Evolutionary conservation across 1,139 yeast genomes (phyloP).

Genomic region (Taphrina deformans): DNA sequence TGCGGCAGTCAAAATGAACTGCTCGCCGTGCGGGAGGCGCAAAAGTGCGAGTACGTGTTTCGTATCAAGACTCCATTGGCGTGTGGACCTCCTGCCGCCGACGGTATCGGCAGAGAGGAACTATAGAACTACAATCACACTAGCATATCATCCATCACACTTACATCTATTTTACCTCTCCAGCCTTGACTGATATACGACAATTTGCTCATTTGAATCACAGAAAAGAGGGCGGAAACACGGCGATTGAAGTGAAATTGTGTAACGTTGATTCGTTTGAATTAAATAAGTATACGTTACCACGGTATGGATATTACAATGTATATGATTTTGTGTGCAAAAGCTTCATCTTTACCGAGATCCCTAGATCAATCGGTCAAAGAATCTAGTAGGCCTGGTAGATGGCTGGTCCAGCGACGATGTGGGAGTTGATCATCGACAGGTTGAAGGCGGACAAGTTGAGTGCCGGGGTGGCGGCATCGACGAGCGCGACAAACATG

Average conservation of each 20-base stretch:
- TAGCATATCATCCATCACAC: neutral
- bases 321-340: too few relatives aligned
- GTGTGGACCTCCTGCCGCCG: slow-evolving; percentile 48
- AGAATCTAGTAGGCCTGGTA: slow-evolving; percentile 35
- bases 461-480: slow-evolving; percentile 31
- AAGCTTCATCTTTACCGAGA: too few relatives aligned
- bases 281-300: slow-evolving; percentile 3
- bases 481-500: slow-evolving; percentile 35
- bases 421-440: slow-evolving; percentile 34
- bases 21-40: slow-evolving; percentile 75
- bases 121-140: slow-evolving; percentile 11
- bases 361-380: too few relatives aligned
- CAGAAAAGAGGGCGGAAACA: neutral
- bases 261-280: too few relatives aligned
- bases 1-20: slow-evolving; percentile 67
- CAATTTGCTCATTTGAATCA: neutral
- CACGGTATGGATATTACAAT: neutral
- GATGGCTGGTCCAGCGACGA: slow-evolving; percentile 38
- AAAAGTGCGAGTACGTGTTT: slow-evolving; percentile 76
- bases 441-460: slow-evolving; percentile 36
- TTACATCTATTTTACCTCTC: too few relatives aligned
- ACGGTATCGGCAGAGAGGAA: slow-evolving; percentile 27
- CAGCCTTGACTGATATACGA: too few relatives aligned
- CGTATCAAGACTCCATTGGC: slow-evolving; percentile 68
- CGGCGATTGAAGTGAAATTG: neutral